Evolutionary conservation across 768 basidiomycete species (phyloP).

Genomic region (Pulveroboletus sp.): DNA sequence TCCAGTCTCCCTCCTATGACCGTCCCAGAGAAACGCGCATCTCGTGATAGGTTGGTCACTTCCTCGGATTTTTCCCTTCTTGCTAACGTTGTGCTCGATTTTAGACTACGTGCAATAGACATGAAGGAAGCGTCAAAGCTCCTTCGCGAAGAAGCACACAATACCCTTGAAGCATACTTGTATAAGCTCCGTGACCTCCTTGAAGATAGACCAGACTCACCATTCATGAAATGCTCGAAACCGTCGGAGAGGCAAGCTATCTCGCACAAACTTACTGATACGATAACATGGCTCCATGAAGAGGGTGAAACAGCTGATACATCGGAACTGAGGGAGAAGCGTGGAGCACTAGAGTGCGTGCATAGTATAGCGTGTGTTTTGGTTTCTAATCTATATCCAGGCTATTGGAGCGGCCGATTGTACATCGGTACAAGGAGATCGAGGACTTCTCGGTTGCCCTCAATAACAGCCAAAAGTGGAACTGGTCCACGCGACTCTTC

Average conservation of each 20-base stretch:
- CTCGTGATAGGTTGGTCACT: constrained; percentile 63
- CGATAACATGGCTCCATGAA: constrained; percentile 81
- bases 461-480: constrained; percentile 83
- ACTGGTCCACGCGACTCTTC: constrained; percentile 87
- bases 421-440: constrained; percentile 87
- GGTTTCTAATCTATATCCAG: constrained; percentile 36
- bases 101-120: constrained; percentile 78
- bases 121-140: constrained; percentile 71
- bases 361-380: neutral
- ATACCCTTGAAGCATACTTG: constrained; percentile 89
- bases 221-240: constrained; percentile 86
- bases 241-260: constrained; percentile 67
- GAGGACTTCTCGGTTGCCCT: constrained; percentile 81
- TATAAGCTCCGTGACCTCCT: constrained; percentile 87
- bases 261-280: constrained; percentile 63
- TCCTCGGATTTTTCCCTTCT: neutral
- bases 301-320: constrained; percentile 82
- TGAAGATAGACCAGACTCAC: constrained; percentile 59
- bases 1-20: constrained; percentile 72
- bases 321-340: constrained; percentile 68
- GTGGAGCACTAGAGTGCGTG: constrained; percentile 79
- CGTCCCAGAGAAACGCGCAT: constrained; percentile 67
- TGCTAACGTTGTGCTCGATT: constrained; percentile 4
- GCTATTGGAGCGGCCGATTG: constrained; percentile 74
- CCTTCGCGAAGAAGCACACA: constrained; percentile 85